phyloP scores from a whole-genome alignment of 257 asterid genomes.

The Leonotis leonurus region DNA sequence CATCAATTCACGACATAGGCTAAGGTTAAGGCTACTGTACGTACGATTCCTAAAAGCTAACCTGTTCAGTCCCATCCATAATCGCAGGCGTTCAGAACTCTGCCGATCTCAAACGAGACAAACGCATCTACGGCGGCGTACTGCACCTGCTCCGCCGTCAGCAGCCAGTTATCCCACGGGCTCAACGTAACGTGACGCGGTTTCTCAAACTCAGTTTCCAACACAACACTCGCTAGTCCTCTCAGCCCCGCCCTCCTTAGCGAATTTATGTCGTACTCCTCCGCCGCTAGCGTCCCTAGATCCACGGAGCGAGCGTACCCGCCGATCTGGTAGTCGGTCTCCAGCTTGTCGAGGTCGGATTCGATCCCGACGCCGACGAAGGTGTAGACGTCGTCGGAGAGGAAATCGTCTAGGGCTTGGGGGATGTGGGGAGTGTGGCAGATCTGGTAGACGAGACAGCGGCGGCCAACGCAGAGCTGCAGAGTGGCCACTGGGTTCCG shows the following conservation, averaged over 20 bases:
- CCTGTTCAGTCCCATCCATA: background rate
- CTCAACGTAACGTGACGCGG: slow-evolving; percentile 15
- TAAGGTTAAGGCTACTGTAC: too few species aligned
- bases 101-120: slow-evolving; percentile 22
- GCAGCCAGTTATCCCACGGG: slow-evolving; percentile 21
- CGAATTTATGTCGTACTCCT: background rate
- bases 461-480: slow-evolving; percentile 30
- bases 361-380: slow-evolving; percentile 26
- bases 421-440: slow-evolving; percentile 20
- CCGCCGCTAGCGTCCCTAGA: slow-evolving; percentile 15
- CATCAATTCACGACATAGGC: too few species aligned
- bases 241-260: slow-evolving; percentile 9
- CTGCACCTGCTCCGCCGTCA: slow-evolving; percentile 20
- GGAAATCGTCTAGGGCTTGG: slow-evolving; percentile 9
- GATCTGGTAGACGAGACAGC: slow-evolving; percentile 34
- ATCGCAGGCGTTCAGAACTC: background rate
- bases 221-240: slow-evolving; percentile 11
- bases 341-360: slow-evolving; percentile 19
- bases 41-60: background rate
- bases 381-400: slow-evolving; percentile 1
- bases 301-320: slow-evolving; percentile 13
- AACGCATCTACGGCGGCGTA: slow-evolving; percentile 33
- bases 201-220: slow-evolving; percentile 20
- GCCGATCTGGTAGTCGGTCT: slow-evolving; percentile 16
- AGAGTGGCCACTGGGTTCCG: slow-evolving; percentile 29